These are phyloP conservation scores for Protomyces pachydermus DNA, from an alignment of 1,139 yeast species.

Conservation along the genomic window DNA sequence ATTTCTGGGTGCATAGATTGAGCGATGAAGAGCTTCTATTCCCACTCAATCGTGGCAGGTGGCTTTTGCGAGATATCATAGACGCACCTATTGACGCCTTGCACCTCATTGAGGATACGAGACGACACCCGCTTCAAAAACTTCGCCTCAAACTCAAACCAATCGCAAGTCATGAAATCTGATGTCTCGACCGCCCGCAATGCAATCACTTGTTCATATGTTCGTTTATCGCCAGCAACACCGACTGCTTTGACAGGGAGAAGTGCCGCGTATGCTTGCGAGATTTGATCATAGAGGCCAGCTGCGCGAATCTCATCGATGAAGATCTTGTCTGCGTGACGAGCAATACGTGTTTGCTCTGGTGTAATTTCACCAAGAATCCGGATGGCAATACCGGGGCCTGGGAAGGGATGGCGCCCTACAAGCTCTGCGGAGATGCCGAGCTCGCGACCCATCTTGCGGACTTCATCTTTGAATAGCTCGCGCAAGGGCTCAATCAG, in stretches of 20 bases:
- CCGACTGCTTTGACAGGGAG: conserved; percentile 98
- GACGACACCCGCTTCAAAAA: conserved; percentile 91
- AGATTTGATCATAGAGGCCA: conserved; percentile 84
- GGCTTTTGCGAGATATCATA: conserved; percentile 98
- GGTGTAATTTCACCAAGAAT: conserved; percentile 94
- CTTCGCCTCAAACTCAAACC: conserved; percentile 89
- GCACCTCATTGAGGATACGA: conserved; percentile 96
- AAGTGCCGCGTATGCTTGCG: conserved; percentile 96
- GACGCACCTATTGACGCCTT: conserved; percentile 98
- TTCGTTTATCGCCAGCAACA: conserved; percentile 99
- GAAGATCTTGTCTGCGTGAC: conserved; percentile 93
- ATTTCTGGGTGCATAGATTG: not conserved
- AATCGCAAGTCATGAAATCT: conserved; percentile 99
- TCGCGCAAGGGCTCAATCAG: conserved; percentile 97
- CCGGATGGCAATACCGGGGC: conserved; percentile 99
- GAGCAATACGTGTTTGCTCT: conserved; percentile 88
- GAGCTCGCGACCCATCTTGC: conserved; percentile 87
- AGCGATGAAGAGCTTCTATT: conserved; percentile 45
- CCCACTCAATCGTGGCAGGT: conserved; percentile 99
- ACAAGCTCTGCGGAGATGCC: conserved; percentile 96
- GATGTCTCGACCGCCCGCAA: conserved; percentile 95
- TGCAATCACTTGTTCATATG: conserved; percentile 98
- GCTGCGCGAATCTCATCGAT: conserved; percentile 92
- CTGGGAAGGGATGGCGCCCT: conserved; percentile 99
- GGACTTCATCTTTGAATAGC: conserved; percentile 96